Evolutionary conservation across 2,329 filamentous ascomycete species (phyloP).

Genomic region (Penicillium olsonii): DNA sequence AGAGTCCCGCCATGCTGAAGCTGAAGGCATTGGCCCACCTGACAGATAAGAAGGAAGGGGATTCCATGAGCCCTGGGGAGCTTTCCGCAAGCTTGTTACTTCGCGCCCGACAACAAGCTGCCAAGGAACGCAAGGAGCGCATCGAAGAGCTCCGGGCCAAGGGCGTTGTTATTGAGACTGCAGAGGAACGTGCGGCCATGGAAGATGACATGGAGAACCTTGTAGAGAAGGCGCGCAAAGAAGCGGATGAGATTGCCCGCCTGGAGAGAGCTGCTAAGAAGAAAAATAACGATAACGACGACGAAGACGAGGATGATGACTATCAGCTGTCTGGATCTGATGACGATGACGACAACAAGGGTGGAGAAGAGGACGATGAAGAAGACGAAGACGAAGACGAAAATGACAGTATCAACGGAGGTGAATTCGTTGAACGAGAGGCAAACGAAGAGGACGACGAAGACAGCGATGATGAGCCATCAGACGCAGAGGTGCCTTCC

Average conservation of each 20-base stretch:
- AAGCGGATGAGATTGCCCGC: conserved; percentile 76
- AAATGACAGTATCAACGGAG: conserved; percentile 16
- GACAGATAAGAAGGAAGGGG: conserved; percentile 53
- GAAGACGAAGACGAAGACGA: conserved; percentile 31
- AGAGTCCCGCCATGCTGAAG: conserved; percentile 61
- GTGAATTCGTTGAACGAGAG: conserved; percentile 28
- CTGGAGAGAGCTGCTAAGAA: conserved; percentile 74
- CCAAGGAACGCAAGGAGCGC: conserved; percentile 72
- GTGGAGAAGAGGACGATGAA: conserved; percentile 28
- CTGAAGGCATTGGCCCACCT: conserved; percentile 76
- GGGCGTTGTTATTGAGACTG: conserved; percentile 78
- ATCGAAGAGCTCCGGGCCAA: conserved; percentile 75
- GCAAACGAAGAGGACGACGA: conserved; percentile 50
- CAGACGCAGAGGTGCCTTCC: conserved; percentile 51
- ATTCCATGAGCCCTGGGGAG: conserved; percentile 67
- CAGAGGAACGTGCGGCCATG: conserved; percentile 81
- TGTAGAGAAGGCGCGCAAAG: conserved; percentile 77
- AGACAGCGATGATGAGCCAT: conserved; percentile 25
- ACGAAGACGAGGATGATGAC: conserved; percentile 54
- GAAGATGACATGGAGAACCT: conserved; percentile 84
- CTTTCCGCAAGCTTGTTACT: conserved; percentile 68
- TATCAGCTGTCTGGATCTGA: conserved; percentile 52
- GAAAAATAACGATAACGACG: conserved; percentile 58
- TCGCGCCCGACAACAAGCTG: conserved; percentile 77
- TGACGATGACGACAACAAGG: conserved; percentile 42